Conservation (phyloP, 2,329 filamentous ascomycete species). For the Triangularia verruculosa region DNA sequence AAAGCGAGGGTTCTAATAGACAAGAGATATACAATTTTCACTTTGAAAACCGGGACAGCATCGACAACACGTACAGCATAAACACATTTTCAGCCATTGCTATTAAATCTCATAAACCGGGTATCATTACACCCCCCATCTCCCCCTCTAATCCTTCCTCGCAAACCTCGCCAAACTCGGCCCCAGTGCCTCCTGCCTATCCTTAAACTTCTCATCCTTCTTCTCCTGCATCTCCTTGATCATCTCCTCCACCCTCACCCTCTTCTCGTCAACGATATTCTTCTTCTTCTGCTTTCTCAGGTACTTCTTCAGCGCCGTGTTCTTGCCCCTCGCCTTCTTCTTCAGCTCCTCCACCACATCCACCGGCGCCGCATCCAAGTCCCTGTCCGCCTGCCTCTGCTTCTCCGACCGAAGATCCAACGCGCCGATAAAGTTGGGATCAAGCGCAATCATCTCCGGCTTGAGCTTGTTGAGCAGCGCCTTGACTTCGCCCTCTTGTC, state of each 20-base stretch:
- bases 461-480: conserved; percentile 88
- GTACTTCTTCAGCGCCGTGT: conserved; percentile 82
- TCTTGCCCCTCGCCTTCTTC: conserved; percentile 84
- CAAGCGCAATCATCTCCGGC: conserved; percentile 93
- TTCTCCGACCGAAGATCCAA: conserved; percentile 78
- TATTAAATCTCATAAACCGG: conserved; percentile 19
- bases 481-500: conserved; percentile 89
- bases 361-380: conserved; percentile 68
- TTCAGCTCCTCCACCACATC: conserved; percentile 60
- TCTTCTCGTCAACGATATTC: conserved; percentile 96
- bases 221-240: conserved; percentile 69
- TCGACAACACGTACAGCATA: not conserved
- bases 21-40: not conserved
- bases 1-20: not conserved
- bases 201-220: conserved; percentile 58
- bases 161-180: conserved; percentile 85
- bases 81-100: not conserved
- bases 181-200: conserved; percentile 71
- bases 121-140: conserved; percentile 27
- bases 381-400: conserved; percentile 72
- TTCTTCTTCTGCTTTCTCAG: conserved; percentile 86
- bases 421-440: conserved; percentile 88
- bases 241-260: conserved; percentile 79
- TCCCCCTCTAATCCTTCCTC: conserved; percentile 54
- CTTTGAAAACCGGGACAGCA: too few relatives aligned